A percentile compares a stretch with the other conserved stretches of the same genome.
These are phyloP conservation scores for Boechera stricta DNA, from an alignment of 345 rosid species.

Conservation along the genomic window DNA sequence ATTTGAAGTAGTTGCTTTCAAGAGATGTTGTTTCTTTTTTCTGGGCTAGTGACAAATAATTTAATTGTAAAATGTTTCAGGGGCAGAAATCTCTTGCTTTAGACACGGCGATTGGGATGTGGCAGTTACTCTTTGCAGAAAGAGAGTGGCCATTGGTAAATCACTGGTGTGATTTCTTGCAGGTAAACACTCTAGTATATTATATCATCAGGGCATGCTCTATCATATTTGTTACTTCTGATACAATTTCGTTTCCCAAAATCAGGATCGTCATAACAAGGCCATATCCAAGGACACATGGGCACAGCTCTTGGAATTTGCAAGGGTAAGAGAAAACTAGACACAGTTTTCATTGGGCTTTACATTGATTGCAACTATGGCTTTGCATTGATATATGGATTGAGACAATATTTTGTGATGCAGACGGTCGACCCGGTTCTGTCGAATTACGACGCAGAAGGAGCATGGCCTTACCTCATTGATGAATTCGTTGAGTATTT, in stretches of 20 bases:
- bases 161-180: constrained; percentile 97
- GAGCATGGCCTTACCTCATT: constrained; percentile 98
- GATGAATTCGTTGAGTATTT: constrained; percentile 97
- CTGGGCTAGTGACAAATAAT: constrained; percentile 2
- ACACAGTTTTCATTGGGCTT: not conserved
- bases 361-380: constrained; percentile 26
- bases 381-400: constrained; percentile 22
- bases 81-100: constrained; percentile 97
- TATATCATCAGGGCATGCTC: constrained; percentile 11
- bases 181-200: constrained; percentile 54
- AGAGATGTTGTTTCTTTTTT: constrained; percentile 4
- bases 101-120: constrained; percentile 99
- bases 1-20: constrained; percentile 6
- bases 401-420: constrained; percentile 26
- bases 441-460: constrained; percentile 86
- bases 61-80: constrained; percentile 47
- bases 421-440: constrained; percentile 74
- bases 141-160: constrained; percentile 91
- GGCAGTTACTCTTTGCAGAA: constrained; percentile 97
- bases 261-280: constrained; percentile 93
- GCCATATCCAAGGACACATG: constrained; percentile 97
- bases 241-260: constrained; percentile 37
- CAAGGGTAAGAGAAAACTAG: constrained; percentile 63
- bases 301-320: constrained; percentile 92
- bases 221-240: constrained; percentile 22